Percentiles rank a stretch among this genome's conserved stretches.
Evolutionary conservation across 140 eudicot genomes (phyloP).

Genomic region (Anethum foeniculum): DNA sequence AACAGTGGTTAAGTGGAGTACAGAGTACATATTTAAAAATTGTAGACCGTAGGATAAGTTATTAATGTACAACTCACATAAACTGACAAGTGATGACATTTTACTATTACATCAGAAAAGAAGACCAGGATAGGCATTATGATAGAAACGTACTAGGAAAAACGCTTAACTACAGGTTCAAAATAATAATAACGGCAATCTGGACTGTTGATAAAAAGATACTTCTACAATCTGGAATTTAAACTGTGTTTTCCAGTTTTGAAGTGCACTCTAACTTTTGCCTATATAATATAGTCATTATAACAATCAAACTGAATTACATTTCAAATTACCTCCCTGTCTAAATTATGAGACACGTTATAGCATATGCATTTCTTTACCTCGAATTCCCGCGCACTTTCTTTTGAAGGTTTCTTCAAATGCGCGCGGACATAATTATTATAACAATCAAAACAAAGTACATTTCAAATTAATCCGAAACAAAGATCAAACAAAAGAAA

Average conservation of each 20-base stretch:
- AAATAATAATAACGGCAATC: not conserved
- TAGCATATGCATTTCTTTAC: not conserved
- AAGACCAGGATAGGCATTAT: not conserved
- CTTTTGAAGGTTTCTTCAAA: too few species aligned
- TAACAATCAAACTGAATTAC: not conserved
- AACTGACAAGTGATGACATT: not conserved
- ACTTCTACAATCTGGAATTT: not conserved
- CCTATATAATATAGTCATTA: not conserved
- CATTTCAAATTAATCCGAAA: not conserved
- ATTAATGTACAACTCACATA: not conserved
- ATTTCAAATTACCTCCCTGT: too few species aligned
- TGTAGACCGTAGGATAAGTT: not conserved
- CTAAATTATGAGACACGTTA: not conserved
- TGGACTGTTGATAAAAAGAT: not conserved
- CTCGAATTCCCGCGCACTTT: too few species aligned
- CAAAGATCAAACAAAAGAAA: not conserved
- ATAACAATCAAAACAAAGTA: not conserved
- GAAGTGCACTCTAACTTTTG: not conserved
- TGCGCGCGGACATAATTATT: too few species aligned
- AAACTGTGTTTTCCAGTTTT: not conserved
- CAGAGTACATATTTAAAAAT: not conserved
- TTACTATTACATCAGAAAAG: not conserved
- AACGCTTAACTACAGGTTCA: not conserved
- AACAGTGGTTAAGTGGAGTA: not conserved
- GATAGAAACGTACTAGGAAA: not conserved